Evolutionary conservation across 1,284 basidiomycete genomes (phyloP), one percentile per base, ranked within the genome.

Genomic region (Cryptococcus deneoformans): DNA sequence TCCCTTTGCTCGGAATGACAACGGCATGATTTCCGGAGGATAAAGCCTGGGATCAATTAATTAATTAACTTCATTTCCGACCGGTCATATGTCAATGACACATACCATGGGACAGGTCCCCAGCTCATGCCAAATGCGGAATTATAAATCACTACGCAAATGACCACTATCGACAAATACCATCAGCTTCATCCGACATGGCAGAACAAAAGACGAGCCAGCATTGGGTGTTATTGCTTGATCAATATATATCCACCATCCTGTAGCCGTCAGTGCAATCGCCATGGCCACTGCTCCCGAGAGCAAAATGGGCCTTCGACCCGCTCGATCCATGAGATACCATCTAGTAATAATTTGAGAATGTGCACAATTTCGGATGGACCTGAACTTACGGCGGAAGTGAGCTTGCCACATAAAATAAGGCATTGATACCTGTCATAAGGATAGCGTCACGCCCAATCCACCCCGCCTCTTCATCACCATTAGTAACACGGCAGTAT

Each of bases 371-470:
- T 46, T 20, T 52, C 8, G 29, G 2, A 43, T 40, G n/a, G 20
- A 40, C 12, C 29, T 46, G 12, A 39, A 38, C 5, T 24, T 5
- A 29, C 11, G 40, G 16, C 39, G 90, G 89, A 48, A 93, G 79
- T 3, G 91, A 91, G 66, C 87, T 88, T 24, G 89, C 79, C 16
- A 93, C 77, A 74, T 97, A 97, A 65, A 93, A 90, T 57, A 93
- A 79, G 7, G 88, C 85, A 70, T 97, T 96, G 73, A 96, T 91
- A 6, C 94, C 95, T 1, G 94, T 93, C 95, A 99, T 99, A 20
- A 98, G 82, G 62, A 99, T 86, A 4, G 95, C 95, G 69, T 97
- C 87, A 52, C 94, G 85, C n/a, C 95, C 95, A 58, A 96, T 84
- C 94, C 95, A 99, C 46, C 95, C 95, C 46, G 94, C 94, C 81